Conservation (phyloP, 2,329 filamentous ascomycete species). For the Diaporthe ilicicola region DNA sequence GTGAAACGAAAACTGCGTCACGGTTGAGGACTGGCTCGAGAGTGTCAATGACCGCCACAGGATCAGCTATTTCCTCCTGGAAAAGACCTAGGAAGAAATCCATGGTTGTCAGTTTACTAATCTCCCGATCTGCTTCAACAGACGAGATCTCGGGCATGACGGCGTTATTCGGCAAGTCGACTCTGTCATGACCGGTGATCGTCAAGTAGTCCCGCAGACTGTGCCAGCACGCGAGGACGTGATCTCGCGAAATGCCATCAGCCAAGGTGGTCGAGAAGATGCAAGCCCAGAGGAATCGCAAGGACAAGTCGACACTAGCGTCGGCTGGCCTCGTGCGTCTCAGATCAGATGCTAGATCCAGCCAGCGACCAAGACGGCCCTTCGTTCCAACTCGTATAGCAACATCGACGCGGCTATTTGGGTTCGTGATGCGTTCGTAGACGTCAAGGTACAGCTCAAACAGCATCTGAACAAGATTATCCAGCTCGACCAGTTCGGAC, state of each 20-base stretch:
- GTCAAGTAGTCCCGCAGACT: slow-evolving; percentile 62
- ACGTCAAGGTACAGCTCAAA: slow-evolving; percentile 71
- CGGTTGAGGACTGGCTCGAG: slow-evolving; percentile 92
- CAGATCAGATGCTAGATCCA: slow-evolving; percentile 57
- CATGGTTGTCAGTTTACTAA: slow-evolving; percentile 92
- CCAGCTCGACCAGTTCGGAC: slow-evolving; percentile 44
- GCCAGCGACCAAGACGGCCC: slow-evolving; percentile 60
- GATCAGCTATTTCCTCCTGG: slow-evolving; percentile 81
- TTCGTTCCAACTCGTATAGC: slow-evolving; percentile 58
- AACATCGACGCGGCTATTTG: slow-evolving; percentile 62
- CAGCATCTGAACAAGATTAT: slow-evolving; percentile 62
- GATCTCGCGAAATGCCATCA: slow-evolving; percentile 63
- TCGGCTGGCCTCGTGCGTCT: slow-evolving; percentile 47
- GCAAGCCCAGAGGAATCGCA: slow-evolving; percentile 67
- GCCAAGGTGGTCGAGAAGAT: slow-evolving; percentile 62
- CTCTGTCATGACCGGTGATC: slow-evolving; percentile 51
- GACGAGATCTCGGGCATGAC: slow-evolving; percentile 88
- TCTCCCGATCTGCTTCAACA: slow-evolving; percentile 86
- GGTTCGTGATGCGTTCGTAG: slow-evolving; percentile 66
- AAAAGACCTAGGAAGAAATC: slow-evolving; percentile 95
- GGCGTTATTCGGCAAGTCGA: slow-evolving; percentile 81
- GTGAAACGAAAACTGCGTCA: slow-evolving; percentile 57
- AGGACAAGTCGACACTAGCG: slow-evolving; percentile 49
- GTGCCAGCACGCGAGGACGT: slow-evolving; percentile 66
- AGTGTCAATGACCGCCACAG: slow-evolving; percentile 86